Evolutionary conservation across 2,329 filamentous ascomycete genomes (phyloP).

Genomic region (Rugonectria rugulosa): DNA sequence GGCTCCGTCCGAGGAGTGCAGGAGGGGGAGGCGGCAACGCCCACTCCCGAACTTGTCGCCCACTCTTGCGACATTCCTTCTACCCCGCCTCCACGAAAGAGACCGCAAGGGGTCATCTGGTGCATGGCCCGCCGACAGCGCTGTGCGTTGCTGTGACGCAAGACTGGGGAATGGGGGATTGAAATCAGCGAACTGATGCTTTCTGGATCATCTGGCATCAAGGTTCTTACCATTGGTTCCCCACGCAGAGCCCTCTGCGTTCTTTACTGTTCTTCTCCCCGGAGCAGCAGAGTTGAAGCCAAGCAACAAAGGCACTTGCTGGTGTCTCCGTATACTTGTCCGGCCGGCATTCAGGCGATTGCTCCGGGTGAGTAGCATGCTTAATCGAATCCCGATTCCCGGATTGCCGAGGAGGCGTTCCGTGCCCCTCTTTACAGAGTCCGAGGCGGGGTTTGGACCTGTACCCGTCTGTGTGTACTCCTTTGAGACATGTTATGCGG

Average conservation of each 20-base stretch:
- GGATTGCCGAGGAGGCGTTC: slow-evolving; percentile 18
- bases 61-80: slow-evolving; percentile 9
- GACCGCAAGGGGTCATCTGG: slow-evolving; percentile 6
- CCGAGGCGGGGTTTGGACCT: slow-evolving; percentile 11
- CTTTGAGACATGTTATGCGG: slow-evolving; percentile 14
- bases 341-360: neutral
- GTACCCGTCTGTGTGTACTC: neutral
- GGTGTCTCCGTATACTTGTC: too few species aligned
- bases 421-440: neutral
- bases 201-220: neutral
- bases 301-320: too few species aligned
- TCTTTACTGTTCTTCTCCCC: slow-evolving; percentile 6
- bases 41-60: slow-evolving; percentile 9
- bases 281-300: neutral
- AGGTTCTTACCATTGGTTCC: neutral
- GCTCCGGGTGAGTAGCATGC: neutral
- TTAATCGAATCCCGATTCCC: slow-evolving; percentile 25
- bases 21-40: too few species aligned
- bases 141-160: neutral
- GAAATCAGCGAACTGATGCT: slow-evolving; percentile 6
- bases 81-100: slow-evolving; percentile 16
- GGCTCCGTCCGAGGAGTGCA: slow-evolving; percentile 8
- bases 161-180: slow-evolving; percentile 16
- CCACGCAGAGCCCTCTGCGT: neutral
- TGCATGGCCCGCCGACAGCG: slow-evolving; percentile 5